These are phyloP conservation scores for Saraca asoca DNA, from an alignment of 331 rosid genomes.

Conservation along the genomic window DNA sequence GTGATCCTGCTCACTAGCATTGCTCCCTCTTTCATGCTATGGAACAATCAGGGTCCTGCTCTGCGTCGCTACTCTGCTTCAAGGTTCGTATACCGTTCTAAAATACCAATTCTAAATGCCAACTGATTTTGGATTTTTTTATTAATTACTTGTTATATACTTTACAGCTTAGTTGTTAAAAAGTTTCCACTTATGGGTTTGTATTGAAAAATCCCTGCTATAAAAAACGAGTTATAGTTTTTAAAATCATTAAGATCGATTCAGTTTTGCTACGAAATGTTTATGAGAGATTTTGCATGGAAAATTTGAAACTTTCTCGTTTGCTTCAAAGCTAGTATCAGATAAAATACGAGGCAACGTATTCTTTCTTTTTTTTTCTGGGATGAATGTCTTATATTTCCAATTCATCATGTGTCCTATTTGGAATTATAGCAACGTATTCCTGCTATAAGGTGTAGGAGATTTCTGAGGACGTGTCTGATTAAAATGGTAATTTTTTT, in stretches of 20 bases:
- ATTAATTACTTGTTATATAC: not conserved
- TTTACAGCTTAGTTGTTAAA: not conserved
- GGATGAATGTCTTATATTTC: too few relatives aligned
- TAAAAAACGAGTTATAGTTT: not conserved
- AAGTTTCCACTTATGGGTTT: conserved; percentile 10
- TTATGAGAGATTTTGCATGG: not conserved
- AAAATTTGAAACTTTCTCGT: not conserved
- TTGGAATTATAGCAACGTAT: conserved; percentile 1
- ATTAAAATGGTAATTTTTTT: not conserved
- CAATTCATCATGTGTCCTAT: too few relatives aligned
- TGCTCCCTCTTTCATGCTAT: conserved; percentile 49
- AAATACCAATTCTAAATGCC: too few relatives aligned
- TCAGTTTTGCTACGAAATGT: conserved; percentile 12
- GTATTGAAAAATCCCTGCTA: not conserved
- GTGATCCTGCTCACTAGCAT: conserved; percentile 50
- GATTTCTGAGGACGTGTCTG: not conserved
- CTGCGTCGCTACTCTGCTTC: conserved; percentile 44
- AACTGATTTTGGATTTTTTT: not conserved
- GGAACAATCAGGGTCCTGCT: conserved; percentile 44
- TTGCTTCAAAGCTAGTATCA: not conserved
- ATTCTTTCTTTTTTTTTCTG: too few relatives aligned
- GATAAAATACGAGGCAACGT: too few relatives aligned
- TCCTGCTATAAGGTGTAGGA: not conserved
- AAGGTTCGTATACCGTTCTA: conserved; percentile 52
- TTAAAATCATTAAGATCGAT: conserved; percentile 9